Percentiles rank a stretch among this genome's conserved stretches.
Evolutionary conservation across 1,284 basidiomycete genomes (phyloP).

Genomic region (Sutorius eximius): DNA sequence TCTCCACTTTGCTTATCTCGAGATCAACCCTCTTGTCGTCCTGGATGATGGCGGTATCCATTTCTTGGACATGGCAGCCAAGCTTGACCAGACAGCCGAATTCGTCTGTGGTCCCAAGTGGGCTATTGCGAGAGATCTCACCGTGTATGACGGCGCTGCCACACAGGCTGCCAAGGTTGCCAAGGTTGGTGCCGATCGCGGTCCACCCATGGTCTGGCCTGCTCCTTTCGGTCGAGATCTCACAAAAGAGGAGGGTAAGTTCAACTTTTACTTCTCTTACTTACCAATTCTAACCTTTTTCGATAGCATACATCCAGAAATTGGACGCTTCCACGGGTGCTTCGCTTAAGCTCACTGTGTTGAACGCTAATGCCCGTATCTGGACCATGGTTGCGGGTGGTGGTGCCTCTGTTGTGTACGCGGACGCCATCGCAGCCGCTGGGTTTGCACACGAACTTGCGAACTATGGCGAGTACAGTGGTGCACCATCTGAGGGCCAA

Average conservation of each 20-base stretch:
- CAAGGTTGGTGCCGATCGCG: slow-evolving; percentile 83
- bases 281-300: not conserved
- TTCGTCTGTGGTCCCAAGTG: slow-evolving; percentile 98
- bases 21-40: slow-evolving; percentile 98
- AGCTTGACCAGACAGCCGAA: slow-evolving; percentile 98
- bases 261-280: rapidly evolving
- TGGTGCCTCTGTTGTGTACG: slow-evolving; percentile 84
- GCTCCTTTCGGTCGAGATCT: slow-evolving; percentile 97
- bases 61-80: slow-evolving; percentile 99
- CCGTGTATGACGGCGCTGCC: slow-evolving; percentile 62
- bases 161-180: slow-evolving; percentile 39
- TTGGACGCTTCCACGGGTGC: slow-evolving; percentile 97
- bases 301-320: slow-evolving; percentile 91
- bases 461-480: slow-evolving; percentile 99
- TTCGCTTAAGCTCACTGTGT: slow-evolving; percentile 95
- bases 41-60: slow-evolving; percentile 87
- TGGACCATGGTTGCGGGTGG: slow-evolving; percentile 99
- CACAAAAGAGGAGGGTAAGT: slow-evolving; percentile 84
- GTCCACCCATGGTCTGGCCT: slow-evolving; percentile 98
- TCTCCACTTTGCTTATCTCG: slow-evolving; percentile 97
- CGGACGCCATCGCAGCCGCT: slow-evolving; percentile 95
- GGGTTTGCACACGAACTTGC: slow-evolving; percentile 97
- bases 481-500: slow-evolving; percentile 97
- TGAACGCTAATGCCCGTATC: slow-evolving; percentile 92
- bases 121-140: slow-evolving; percentile 93